Evolutionary conservation across 352 stramenopile species (phyloP).

Genomic region (Phytopythium chamaehyphon): DNA sequence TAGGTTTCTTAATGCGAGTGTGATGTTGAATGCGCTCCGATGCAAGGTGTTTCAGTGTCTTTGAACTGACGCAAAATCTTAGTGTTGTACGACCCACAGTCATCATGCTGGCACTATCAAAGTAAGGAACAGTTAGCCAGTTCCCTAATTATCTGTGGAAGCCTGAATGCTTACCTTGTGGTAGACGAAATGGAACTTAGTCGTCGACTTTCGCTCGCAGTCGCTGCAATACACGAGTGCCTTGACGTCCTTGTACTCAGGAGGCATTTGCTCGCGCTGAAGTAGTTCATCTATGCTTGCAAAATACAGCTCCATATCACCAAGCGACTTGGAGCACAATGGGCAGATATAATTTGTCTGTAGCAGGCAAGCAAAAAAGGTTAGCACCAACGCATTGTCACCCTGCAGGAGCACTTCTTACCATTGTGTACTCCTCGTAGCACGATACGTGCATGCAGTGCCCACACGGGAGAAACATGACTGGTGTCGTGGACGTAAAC

Average conservation of each 20-base stretch:
- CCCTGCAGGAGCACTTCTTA: slow-evolving; percentile 12
- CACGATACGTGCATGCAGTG: slow-evolving; percentile 97
- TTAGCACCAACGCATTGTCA: slow-evolving; percentile 1
- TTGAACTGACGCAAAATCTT: slow-evolving; percentile 79
- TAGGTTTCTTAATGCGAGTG: neutral
- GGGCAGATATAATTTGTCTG: slow-evolving; percentile 94
- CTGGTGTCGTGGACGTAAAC: slow-evolving; percentile 94
- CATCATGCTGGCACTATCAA: slow-evolving; percentile 59
- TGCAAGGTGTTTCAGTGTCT: slow-evolving; percentile 31
- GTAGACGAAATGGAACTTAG: slow-evolving; percentile 84
- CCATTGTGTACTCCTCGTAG: slow-evolving; percentile 92
- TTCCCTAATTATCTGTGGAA: neutral
- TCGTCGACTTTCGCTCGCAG: slow-evolving; percentile 80
- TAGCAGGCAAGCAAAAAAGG: neutral
- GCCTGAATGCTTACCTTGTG: slow-evolving; percentile 54
- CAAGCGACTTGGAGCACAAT: slow-evolving; percentile 93
- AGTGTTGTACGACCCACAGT: slow-evolving; percentile 84
- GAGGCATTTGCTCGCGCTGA: slow-evolving; percentile 72
- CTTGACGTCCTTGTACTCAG: slow-evolving; percentile 70
- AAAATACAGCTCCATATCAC: slow-evolving; percentile 92
- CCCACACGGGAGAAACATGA: slow-evolving; percentile 93
- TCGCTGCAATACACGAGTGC: slow-evolving; percentile 85
- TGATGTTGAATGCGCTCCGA: neutral
- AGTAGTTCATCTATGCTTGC: slow-evolving; percentile 83
- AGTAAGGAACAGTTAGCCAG: neutral